These are phyloP conservation scores for Sugiyamaella valdiviana DNA, from an alignment of 805 yeast genomes.

Conservation along the genomic window DNA sequence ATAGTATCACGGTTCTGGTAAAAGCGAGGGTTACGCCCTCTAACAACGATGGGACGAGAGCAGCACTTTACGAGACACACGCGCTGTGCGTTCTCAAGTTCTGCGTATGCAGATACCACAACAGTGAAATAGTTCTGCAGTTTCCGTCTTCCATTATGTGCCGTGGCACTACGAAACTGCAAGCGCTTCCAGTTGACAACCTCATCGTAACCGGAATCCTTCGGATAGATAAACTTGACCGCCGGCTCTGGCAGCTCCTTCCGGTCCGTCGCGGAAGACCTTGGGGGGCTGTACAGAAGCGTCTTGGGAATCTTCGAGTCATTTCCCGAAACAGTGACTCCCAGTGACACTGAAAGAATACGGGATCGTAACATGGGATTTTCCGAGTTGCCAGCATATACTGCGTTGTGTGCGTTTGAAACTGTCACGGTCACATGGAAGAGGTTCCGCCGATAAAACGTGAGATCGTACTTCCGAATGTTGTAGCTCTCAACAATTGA, in stretches of 20 bases:
- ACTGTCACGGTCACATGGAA: constrained; percentile 25
- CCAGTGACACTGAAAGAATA: constrained; percentile 23
- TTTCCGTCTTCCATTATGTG: constrained; percentile 29
- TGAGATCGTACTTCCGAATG: constrained; percentile 20
- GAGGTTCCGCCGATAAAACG: constrained; percentile 26
- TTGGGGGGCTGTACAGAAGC: constrained; percentile 23
- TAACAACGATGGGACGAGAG: constrained; percentile 46
- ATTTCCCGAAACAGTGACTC: constrained; percentile 20
- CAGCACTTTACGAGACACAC: constrained; percentile 19
- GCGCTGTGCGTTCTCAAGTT: constrained; percentile 25
- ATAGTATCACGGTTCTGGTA: constrained; percentile 49
- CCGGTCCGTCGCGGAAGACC: constrained; percentile 10
- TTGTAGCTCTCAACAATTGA: constrained; percentile 1
- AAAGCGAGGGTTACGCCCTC: constrained; percentile 60
- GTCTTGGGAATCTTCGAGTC: constrained; percentile 20
- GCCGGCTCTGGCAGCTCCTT: constrained; percentile 21
- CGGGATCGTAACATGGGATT: constrained; percentile 18
- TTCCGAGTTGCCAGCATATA: constrained; percentile 22
- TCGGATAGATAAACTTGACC: constrained; percentile 22
- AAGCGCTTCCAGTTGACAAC: constrained; percentile 30
- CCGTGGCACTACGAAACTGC: constrained; percentile 30
- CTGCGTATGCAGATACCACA: constrained; percentile 21
- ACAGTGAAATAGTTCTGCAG: constrained; percentile 22
- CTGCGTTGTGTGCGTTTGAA: constrained; percentile 24
- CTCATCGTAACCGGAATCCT: constrained; percentile 23